Percentiles rank a stretch among this genome's conserved stretches.
phyloP scores from a whole-genome alignment of 768 basidiomycete species.

The Leccinum ochraceum region DNA sequence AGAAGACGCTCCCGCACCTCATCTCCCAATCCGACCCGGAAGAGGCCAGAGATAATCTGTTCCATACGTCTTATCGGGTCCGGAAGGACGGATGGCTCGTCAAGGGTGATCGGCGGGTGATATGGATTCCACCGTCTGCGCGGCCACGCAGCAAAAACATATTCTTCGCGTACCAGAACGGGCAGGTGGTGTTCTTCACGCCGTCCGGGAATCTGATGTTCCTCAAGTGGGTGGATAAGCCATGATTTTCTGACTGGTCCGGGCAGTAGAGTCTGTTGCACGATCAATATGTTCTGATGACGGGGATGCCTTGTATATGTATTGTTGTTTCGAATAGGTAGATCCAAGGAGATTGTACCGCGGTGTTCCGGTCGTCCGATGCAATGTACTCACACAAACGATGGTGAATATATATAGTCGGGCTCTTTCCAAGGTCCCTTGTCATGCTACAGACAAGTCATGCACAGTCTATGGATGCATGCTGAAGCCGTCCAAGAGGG shows the following conservation, averaged over 20 bases:
- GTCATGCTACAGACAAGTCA: not conserved
- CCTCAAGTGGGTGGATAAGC: slow-evolving; percentile 3
- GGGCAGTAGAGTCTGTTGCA: too few species aligned
- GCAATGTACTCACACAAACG: not conserved
- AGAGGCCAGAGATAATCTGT: slow-evolving; percentile 7
- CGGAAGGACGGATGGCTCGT: slow-evolving; percentile 25
- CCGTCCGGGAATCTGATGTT: not conserved
- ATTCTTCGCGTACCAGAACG: slow-evolving; percentile 13
- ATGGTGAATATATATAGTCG: not conserved
- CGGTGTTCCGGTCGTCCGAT: too few species aligned
- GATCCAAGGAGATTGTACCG: too few species aligned
- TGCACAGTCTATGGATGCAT: slow-evolving; percentile 1
- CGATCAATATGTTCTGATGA: too few species aligned
- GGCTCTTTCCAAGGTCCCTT: too few species aligned
- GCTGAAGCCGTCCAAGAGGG: not conserved
- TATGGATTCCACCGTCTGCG: slow-evolving; percentile 11
- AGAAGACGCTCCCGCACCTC: slow-evolving; percentile 4
- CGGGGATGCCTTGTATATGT: too few species aligned
- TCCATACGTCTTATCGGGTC: slow-evolving; percentile 14
- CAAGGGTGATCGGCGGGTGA: slow-evolving; percentile 15
- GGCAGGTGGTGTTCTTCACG: slow-evolving; percentile 1
- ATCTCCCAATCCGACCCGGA: slow-evolving; percentile 11
- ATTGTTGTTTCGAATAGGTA: too few species aligned
- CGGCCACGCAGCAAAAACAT: slow-evolving; percentile 9
- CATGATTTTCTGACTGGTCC: too few species aligned